phyloP scores from a whole-genome alignment of 2,329 filamentous ascomycete species.

The Phialemoniopsis sp. region DNA sequence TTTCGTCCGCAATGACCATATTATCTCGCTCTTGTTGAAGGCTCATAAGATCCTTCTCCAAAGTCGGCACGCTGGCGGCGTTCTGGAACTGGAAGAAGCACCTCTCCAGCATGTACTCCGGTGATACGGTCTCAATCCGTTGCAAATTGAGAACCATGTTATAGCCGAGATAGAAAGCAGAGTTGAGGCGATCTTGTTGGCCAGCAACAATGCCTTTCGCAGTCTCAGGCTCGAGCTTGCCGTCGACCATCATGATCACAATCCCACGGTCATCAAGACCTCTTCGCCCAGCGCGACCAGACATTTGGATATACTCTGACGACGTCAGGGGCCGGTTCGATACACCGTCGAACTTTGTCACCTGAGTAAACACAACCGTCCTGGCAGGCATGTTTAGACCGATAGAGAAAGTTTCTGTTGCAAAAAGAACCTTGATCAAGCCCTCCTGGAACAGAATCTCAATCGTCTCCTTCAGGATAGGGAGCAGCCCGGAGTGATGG shows the following conservation, averaged over 20 bases:
- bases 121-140: constrained; percentile 97
- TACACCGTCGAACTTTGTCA: constrained; percentile 90
- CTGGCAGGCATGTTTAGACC: constrained; percentile 99
- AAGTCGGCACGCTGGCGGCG: constrained; percentile 73
- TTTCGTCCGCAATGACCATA: constrained; percentile 79
- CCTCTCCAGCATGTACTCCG: constrained; percentile 96
- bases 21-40: constrained; percentile 71
- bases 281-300: constrained; percentile 91
- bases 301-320: constrained; percentile 98
- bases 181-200: constrained; percentile 95
- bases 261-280: constrained; percentile 97
- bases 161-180: constrained; percentile 95
- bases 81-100: constrained; percentile 99
- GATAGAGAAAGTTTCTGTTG: constrained; percentile 98
- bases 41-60: constrained; percentile 79
- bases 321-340: constrained; percentile 80
- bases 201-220: constrained; percentile 95
- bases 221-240: constrained; percentile 91
- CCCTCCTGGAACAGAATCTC: constrained; percentile 99
- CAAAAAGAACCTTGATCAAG: constrained; percentile 95
- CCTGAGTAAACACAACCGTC: constrained; percentile 97
- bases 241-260: constrained; percentile 99
- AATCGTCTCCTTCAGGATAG: constrained; percentile 96
- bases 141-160: constrained; percentile 98
- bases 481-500: constrained; percentile 91